Evolutionary conservation across 2,329 filamentous ascomycete genomes (phyloP), one percentile per base, ranked within the genome.

Genomic region (Fusarium sp.): DNA sequence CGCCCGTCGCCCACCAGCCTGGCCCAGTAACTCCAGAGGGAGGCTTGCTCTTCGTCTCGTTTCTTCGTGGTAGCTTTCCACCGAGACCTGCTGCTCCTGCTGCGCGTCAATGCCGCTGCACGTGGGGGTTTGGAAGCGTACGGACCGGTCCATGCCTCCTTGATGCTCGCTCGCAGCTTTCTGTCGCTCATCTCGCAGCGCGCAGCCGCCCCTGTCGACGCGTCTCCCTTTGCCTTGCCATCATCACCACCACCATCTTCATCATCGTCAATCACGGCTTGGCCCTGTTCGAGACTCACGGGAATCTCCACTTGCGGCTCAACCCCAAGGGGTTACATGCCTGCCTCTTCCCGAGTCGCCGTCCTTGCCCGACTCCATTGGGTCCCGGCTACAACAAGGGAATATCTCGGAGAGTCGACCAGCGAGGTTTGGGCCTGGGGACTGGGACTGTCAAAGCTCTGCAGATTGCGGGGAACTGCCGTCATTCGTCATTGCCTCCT

Each of bases 221-320:
- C 17, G 16, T 59, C 56, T 27, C 17, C 17, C 22, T 59, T 20
- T 35, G 20, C 51, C 31, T 55, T n/a, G 24, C 20, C 35, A n/a
- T 33, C 57, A n/a, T n/a, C n/a, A 33, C 20, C 56, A 40, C 20
- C 33, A 35, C 22, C 42, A 10, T 17, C 40, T 31, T 38, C 22
- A 17, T 4, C n/a, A 29, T 46, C 38, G n/a, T 12, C n/a, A 22
- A 59, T 35, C 11, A 62, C 24, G 44, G 44, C 24, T n/a, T 51
- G 46, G 46, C 27, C 46, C 24, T 12, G 46, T 51, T 51, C 46
- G 29, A 58, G 65, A 57, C 35, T 55, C 31, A 59, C 38, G 53
- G 62, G 20, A 40, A 49, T 40, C 66, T 77, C 76, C 76, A 78
- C 76, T 74, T 76, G 75, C 74, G 73, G 67, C 70, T 78, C 74